A percentile compares a stretch with the other conserved stretches of the same genome.
Conservation (phyloP, 768 basidiomycete genomes). For the Boletellus emodensis region DNA sequence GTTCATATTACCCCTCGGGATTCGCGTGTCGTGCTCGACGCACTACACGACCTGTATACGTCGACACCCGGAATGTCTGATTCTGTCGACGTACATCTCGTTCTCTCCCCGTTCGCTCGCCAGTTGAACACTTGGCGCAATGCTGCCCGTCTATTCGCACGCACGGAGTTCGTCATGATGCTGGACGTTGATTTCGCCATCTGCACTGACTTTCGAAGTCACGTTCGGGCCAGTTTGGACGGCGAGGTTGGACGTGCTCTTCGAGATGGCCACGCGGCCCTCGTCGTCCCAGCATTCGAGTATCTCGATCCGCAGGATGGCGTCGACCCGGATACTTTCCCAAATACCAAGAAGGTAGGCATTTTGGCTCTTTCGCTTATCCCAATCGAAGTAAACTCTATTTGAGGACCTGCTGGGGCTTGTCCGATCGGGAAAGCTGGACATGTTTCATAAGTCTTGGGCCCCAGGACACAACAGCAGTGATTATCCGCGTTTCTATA, state of each 20-base stretch:
- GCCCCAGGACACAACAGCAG: slow-evolving; percentile 76
- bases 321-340: slow-evolving; percentile 54
- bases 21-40: slow-evolving; percentile 50
- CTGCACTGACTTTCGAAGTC: slow-evolving; percentile 73
- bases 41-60: slow-evolving; percentile 62
- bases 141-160: slow-evolving; percentile 76
- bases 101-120: slow-evolving; percentile 74
- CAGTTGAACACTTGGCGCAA: slow-evolving; percentile 93
- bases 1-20: slow-evolving; percentile 56
- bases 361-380: neutral
- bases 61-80: slow-evolving; percentile 61
- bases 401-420: slow-evolving; percentile 53
- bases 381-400: neutral
- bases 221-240: slow-evolving; percentile 42
- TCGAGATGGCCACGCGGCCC: slow-evolving; percentile 57
- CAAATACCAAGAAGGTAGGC: slow-evolving; percentile 60
- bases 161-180: slow-evolving; percentile 85
- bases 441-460: slow-evolving; percentile 80
- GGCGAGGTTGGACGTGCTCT: slow-evolving; percentile 39
- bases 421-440: slow-evolving; percentile 51
- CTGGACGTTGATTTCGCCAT: slow-evolving; percentile 86
- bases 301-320: slow-evolving; percentile 65
- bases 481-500: slow-evolving; percentile 68
- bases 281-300: slow-evolving; percentile 87
- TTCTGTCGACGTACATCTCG: slow-evolving; percentile 82